Evolutionary conservation across 768 basidiomycete genomes (phyloP).

Genomic region (Pulveroboletus sp.): DNA sequence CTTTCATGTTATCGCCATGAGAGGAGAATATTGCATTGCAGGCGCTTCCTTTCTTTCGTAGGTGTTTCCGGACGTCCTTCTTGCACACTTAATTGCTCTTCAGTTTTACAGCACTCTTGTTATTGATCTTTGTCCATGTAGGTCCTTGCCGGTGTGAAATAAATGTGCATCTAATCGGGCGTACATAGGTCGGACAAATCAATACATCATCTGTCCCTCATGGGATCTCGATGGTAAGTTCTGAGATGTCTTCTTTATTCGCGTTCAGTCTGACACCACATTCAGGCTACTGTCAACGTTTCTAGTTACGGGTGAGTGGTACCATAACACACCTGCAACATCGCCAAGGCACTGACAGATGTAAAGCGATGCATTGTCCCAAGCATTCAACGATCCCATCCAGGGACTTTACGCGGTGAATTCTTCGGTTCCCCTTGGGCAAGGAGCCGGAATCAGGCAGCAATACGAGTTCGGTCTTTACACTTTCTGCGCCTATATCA

Average conservation of each 20-base stretch:
- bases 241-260: conserved; percentile 3
- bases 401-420: conserved; percentile 65
- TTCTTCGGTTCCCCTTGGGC: conserved; percentile 57
- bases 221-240: conserved; percentile 67
- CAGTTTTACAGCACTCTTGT: conserved; percentile 38
- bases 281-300: conserved; percentile 65
- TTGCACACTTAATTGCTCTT: conserved; percentile 11
- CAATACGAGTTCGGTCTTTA: conserved; percentile 81
- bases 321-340: background rate
- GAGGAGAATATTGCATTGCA: conserved; percentile 75
- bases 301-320: conserved; percentile 64
- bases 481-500: conserved; percentile 72
- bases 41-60: conserved; percentile 72
- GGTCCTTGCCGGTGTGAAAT: conserved; percentile 28
- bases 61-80: conserved; percentile 24
- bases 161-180: conserved; percentile 21
- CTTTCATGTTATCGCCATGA: conserved; percentile 42
- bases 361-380: conserved; percentile 47
- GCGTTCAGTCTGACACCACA: conserved; percentile 12
- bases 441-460: conserved; percentile 59
- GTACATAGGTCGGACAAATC: conserved; percentile 71
- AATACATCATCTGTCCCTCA: conserved; percentile 72
- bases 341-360: background rate
- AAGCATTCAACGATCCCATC: conserved; percentile 55
- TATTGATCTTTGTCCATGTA: conserved; percentile 83